These are phyloP conservation scores for Liriodendron chinense DNA, from an alignment of 164 flowering plant genomes.

Conservation along the genomic window DNA sequence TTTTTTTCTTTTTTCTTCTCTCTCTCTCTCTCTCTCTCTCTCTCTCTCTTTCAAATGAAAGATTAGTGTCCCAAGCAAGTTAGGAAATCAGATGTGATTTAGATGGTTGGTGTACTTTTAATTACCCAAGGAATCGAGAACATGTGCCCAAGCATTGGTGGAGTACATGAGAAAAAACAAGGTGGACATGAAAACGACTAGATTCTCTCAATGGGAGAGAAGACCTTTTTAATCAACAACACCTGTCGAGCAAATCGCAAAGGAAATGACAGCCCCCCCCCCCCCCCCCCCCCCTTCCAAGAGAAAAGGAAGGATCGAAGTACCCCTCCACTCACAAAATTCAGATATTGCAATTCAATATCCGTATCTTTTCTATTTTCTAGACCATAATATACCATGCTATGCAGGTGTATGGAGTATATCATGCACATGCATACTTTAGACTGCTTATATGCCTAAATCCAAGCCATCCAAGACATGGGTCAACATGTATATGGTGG, in stretches of 20 bases:
- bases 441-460: too few relatives aligned
- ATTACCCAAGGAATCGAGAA: neutral
- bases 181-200: slow-evolving; percentile 10
- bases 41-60: too few relatives aligned
- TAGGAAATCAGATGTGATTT: slow-evolving; percentile 3
- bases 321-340: neutral
- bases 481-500: too few relatives aligned
- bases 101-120: neutral
- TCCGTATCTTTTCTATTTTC: neutral
- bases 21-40: too few relatives aligned
- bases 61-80: neutral
- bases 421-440: too few relatives aligned
- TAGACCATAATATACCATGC: neutral
- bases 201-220: slow-evolving; percentile 5
- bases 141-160: neutral
- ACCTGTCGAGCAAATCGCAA: slow-evolving; percentile 6
- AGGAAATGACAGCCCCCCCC: slow-evolving; percentile 12
- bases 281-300: slow-evolving; percentile 9
- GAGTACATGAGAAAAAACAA: slow-evolving; percentile 2
- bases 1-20: too few relatives aligned
- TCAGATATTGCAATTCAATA: too few relatives aligned
- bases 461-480: too few relatives aligned
- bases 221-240: neutral
- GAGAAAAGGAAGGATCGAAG: slow-evolving; percentile 19
- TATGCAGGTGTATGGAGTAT: too few relatives aligned